phyloP scores from a whole-genome alignment of 352 stramenopile species.

The Globisporangium cystogenes region DNA sequence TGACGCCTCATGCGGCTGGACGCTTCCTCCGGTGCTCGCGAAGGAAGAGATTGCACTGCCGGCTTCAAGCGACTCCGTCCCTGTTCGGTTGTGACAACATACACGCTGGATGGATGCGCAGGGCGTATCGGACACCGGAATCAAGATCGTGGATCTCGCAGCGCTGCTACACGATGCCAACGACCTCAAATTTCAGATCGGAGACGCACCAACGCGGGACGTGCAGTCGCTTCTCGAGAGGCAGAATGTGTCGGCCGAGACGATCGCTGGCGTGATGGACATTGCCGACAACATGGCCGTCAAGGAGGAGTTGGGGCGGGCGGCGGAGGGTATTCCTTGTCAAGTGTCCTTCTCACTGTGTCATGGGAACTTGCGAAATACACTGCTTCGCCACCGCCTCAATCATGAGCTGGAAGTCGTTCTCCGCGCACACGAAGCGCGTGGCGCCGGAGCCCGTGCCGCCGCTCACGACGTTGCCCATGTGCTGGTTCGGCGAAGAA shows the following conservation, averaged over 20 bases:
- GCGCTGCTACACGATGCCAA: constrained; percentile 89
- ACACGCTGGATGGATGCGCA: constrained; percentile 9
- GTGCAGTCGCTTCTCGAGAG: not conserved
- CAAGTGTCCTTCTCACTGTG: too few species aligned
- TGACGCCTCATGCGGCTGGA: constrained; percentile 87
- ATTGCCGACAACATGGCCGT: too few species aligned
- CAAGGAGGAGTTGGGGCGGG: too few species aligned
- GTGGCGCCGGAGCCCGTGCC: not conserved
- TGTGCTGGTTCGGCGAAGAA: not conserved
- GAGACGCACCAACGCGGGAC: not conserved
- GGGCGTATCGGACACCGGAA: constrained; percentile 39
- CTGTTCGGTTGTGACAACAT: too few species aligned
- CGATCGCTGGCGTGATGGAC: too few species aligned
- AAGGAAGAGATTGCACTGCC: constrained; percentile 57
- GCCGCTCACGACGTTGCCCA: not conserved
- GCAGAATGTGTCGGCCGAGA: too few species aligned
- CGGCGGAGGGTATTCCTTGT: too few species aligned
- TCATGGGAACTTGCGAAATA: too few species aligned
- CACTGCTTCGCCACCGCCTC: too few species aligned
- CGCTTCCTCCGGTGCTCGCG: constrained; percentile 56
- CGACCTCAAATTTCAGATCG: constrained; percentile 64
- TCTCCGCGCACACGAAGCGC: constrained; percentile 32
- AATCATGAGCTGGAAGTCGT: constrained; percentile 83
- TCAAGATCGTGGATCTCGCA: constrained; percentile 80
- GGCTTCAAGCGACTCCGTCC: not conserved